Evolutionary conservation across 306 rosid species (phyloP), one percentile per base, ranked within the genome.

Genomic region (Cucurbita argyrosperma): DNA sequence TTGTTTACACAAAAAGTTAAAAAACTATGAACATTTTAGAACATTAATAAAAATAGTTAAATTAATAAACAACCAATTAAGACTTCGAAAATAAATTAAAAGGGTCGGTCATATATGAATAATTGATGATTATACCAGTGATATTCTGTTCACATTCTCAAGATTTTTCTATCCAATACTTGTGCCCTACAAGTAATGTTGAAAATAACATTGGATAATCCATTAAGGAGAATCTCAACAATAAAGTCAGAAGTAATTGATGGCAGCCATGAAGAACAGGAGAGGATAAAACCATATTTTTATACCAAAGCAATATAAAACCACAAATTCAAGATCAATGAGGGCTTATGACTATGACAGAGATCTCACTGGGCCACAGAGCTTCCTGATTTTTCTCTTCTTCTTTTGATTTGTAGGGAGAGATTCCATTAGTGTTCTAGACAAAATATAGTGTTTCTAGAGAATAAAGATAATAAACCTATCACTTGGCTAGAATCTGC

Each of bases 401-500:
- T 40, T 37, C 5, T 30, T 60, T 13, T 6, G 53, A 2, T 50
- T 50, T 50, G 54, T 50, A 50, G 54, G 14, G 54, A 43, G 72
- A 66, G 43, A 42, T 66, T 66, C 45, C 54, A 63, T 39, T 7
- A 59, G 65, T 13, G 42, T 26, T 58, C 64, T 59, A 30, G n/a
- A 13, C 65, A 59, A 59, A 3, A 62, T 62, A 65, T 42, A 66
- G 72, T 43, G 9, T 10, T 5, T 10, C 38, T 43, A 66, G 10
- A 63, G 26, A 5, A 4, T 4, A 49, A 49, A 49, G 5, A 23
- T n/a, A 39, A 50, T 15, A 15, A 56, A 46, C 37, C 49, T 6
- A 47, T 84, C 85, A 89, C 80, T 89, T 87, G 49, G 84, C 92
- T 72, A 85, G 82, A 84, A 83, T 79, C 58, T 80, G 90, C 78